Base-by-base conservation (phyloP, 2,329 filamentous ascomycete species). In the Fonsecaea pugnacius region DNA sequence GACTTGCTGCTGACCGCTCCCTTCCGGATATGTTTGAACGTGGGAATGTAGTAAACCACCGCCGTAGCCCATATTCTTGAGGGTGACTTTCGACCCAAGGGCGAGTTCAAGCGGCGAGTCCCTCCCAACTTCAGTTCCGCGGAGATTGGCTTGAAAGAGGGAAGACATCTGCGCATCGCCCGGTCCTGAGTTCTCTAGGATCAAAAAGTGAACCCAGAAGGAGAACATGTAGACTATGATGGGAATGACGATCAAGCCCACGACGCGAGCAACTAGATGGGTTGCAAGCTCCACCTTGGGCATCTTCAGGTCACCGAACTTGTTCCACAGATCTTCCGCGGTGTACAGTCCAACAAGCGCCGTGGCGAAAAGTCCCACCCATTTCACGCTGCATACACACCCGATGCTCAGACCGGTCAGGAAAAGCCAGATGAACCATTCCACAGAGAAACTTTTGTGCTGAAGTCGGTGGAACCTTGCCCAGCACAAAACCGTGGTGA, bases 131-230 rank as follows among this genome's bases (percentile, higher is more conserved):
- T 96, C 91, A 10, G 94, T 98, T 30, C 95, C 95, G 72, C 87
- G 89, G 40, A 99, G 85, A 75, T 99, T 99, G 54, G 96, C 95
- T 78, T 99, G 95, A 85, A 99, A 99, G 57, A 99, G 87, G 30
- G 95, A 99, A 81, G 93, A 97, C 95, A 99, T 99, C 79, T 99
- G 95, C n/a, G 95, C 95, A 81, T 99, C 95, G 60, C 95, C 95
- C 7, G 96, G 95, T 21, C 95, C 95, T 72, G 89, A 94, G 79
- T 92, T 94, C 78, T 96, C 91, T 64, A 99, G 86, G 68, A 99
- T 91, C 67, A 92, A 84, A 78, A 99, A 99, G 80, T 99, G 95
- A 60, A 96, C 80, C 72, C 91, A 96, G 78, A 99, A 99, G 50
- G 92, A 96, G 76, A 97, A 89, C 80, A 97, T 89, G 82, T 99